These are phyloP conservation scores for Schizopora paradoxa DNA, from an alignment of 1,284 basidiomycete species.

Conservation along the genomic window DNA sequence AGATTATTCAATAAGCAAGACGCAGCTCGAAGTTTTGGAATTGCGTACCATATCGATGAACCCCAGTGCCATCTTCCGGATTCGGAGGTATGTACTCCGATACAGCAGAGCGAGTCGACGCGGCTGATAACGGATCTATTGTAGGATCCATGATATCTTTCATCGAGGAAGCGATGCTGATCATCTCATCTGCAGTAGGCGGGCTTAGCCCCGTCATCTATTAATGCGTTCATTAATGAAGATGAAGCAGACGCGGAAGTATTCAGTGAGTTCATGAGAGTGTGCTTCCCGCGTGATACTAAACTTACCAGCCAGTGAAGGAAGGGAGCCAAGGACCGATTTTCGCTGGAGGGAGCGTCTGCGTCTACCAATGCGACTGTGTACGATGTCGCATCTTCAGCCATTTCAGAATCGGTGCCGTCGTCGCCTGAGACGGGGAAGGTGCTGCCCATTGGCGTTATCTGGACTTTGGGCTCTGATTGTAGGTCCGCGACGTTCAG, in stretches of 20 bases:
- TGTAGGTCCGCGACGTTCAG: constrained; percentile 42
- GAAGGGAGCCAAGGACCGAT: constrained; percentile 53
- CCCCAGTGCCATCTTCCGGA: constrained; percentile 49
- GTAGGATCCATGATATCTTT: constrained; percentile 5
- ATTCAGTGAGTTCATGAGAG: background rate
- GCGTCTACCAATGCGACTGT: constrained; percentile 66
- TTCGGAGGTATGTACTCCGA: constrained; percentile 57
- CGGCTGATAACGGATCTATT: constrained; percentile 26
- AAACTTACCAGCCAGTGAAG: constrained; percentile 61
- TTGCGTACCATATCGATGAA: constrained; percentile 58
- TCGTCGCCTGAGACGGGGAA: constrained; percentile 31
- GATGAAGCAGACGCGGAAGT: background rate
- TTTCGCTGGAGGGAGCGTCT: constrained; percentile 53
- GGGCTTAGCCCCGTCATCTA: constrained; percentile 55
- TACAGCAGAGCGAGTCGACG: constrained; percentile 42
- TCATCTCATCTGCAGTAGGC: constrained; percentile 26
- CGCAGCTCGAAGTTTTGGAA: no score
- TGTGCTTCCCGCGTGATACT: background rate
- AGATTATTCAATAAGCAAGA: constrained; percentile 2
- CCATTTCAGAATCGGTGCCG: constrained; percentile 18
- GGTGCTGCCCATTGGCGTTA: constrained; percentile 40
- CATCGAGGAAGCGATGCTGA: constrained; percentile 10
- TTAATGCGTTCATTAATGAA: no score
- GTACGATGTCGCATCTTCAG: constrained; percentile 39
- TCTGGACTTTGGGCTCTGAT: constrained; percentile 47